Base-by-base conservation (phyloP, 2,329 filamentous ascomycete genomes). In the Hymenoscyphus fructigenus region DNA sequence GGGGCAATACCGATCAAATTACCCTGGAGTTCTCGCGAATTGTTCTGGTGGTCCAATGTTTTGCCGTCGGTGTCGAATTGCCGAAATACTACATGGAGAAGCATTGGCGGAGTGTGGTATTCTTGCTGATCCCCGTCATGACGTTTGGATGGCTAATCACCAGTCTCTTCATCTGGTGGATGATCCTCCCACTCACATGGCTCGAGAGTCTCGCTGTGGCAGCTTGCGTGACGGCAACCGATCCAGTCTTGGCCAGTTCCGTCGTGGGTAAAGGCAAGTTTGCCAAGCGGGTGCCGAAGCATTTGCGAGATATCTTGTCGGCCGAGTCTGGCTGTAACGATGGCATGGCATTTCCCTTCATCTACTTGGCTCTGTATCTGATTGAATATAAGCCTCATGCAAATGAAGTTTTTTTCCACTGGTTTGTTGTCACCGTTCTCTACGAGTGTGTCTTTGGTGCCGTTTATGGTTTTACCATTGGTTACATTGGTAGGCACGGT, bases 181-280 rank as follows among this genome's bases (percentile, higher is more conserved):
- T 99, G 84, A 83, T 92, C 5, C 84, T 86, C 6, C 81, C 88
- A 1, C 82, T 98, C 72, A 88, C 85, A 75, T 99, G 93, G 93
- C 86, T 99, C 53, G 92, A 98, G 76, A 91, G 91, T 75, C 84
- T 99, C 63, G 89, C 90, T 38, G 85, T 93, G 68, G 90, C 95
- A 20, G 95, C 95, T 65, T 99, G 95, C 76, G 93, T 99, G 62
- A 99, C 95, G 2, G 95, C 95, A 57, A 99, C 95, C 4, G 95
- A 99, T 79, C 95, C 95, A 63, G 95, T 99, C 70, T 81, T 99
- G 75, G 95, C 95, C 32, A 98, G 95, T 15, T 99, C 95, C 17
- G 95, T 99, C 62, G 95, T 99, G 61, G 95, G 95, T 76, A 99
- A 98, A 81, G 95, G 95, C 74, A 99, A 99, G 79, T 99, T 99